Percentiles rank a stretch among this genome's conserved stretches.
phyloP scores from a whole-genome alignment of 179 eudicot genomes.

The Spergularia azorica region DNA sequence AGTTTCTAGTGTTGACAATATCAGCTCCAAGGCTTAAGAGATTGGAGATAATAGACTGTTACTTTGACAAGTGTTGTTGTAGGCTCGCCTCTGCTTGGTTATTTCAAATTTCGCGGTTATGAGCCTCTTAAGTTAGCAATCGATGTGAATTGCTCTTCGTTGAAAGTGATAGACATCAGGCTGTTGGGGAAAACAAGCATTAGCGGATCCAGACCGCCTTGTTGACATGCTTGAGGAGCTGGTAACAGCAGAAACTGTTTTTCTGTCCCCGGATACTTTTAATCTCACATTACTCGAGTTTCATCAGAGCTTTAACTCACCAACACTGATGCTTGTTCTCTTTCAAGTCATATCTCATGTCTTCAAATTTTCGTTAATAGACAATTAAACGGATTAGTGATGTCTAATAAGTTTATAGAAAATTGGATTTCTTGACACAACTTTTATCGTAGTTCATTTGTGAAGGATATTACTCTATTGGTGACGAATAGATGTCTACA shows the following conservation, averaged over 20 bases:
- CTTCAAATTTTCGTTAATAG: no score
- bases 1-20: background rate
- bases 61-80: background rate
- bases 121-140: background rate
- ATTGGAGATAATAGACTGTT: background rate
- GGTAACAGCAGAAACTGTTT: background rate
- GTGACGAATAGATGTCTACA: no score
- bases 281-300: background rate
- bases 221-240: conserved; percentile 1
- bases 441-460: no score
- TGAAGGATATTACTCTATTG: no score
- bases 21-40: conserved; percentile 13
- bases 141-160: background rate
- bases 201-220: background rate
- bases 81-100: background rate
- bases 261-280: conserved; percentile 10
- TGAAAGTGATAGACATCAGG: conserved; percentile 2
- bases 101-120: background rate
- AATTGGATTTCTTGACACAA: no score
- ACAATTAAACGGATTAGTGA: no score
- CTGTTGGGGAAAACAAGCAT: background rate
- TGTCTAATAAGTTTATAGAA: no score
- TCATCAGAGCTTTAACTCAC: no score
- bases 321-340: no score
- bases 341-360: no score